phyloP scores from a whole-genome alignment of 305 asterid species.

The Fraxinus baroniana region DNA sequence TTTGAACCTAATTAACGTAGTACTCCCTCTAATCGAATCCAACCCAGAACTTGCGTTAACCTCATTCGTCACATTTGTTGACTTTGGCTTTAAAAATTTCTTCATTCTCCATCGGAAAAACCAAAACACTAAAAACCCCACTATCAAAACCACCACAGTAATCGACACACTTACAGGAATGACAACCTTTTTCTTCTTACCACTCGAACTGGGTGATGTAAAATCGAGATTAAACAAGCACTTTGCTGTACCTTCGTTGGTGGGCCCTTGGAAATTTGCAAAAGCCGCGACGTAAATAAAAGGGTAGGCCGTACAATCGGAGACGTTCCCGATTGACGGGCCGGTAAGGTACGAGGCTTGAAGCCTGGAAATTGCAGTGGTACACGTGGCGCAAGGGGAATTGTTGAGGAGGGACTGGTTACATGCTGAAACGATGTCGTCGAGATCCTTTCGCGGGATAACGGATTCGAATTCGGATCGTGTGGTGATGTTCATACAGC shows the following conservation, averaged over 20 bases:
- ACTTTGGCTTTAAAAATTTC: slow-evolving; percentile 13
- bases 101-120: slow-evolving; percentile 25
- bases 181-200: slow-evolving; percentile 23
- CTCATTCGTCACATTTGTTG: slow-evolving; percentile 14
- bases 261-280: slow-evolving; percentile 47
- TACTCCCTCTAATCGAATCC: slow-evolving; percentile 43
- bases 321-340: slow-evolving; percentile 33
- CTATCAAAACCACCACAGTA: slow-evolving; percentile 18
- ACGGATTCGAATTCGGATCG: slow-evolving; percentile 57
- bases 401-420: slow-evolving; percentile 59
- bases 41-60: slow-evolving; percentile 30
- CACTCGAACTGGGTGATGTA: slow-evolving; percentile 16
- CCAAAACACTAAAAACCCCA: slow-evolving; percentile 29
- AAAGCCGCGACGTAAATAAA: slow-evolving; percentile 53
- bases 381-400: slow-evolving; percentile 85
- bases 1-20: slow-evolving; percentile 38
- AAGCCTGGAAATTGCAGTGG: slow-evolving; percentile 53
- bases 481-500: slow-evolving; percentile 68
- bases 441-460: slow-evolving; percentile 39
- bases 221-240: slow-evolving; percentile 59
- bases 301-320: slow-evolving; percentile 50
- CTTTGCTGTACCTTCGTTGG: slow-evolving; percentile 46
- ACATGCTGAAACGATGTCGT: slow-evolving; percentile 45
- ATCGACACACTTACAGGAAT: slow-evolving; percentile 24
- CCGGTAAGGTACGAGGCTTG: slow-evolving; percentile 45